These are phyloP conservation scores for Cubamyces lactineus DNA, from an alignment of 768 basidiomycete species.

Conservation along the genomic window DNA sequence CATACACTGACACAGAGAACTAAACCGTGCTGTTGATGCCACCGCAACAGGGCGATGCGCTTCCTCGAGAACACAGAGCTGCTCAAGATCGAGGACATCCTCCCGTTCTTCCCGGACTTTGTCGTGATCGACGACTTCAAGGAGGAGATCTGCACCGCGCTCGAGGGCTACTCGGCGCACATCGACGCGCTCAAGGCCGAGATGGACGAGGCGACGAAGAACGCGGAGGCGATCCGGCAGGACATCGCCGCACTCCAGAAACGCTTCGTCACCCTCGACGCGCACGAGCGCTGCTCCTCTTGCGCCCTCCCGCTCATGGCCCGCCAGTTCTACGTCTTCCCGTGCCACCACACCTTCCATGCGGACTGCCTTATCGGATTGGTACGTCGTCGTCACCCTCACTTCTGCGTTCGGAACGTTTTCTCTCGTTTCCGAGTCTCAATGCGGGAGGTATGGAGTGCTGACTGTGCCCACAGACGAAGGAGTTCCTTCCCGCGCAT, in stretches of 20 bases:
- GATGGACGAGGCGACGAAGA: slow-evolving; percentile 94
- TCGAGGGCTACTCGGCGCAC: slow-evolving; percentile 92
- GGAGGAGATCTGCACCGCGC: slow-evolving; percentile 93
- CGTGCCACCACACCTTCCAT: slow-evolving; percentile 97
- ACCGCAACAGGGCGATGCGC: slow-evolving; percentile 78
- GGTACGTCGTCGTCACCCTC: slow-evolving; percentile 52
- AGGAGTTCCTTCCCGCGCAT: slow-evolving; percentile 84
- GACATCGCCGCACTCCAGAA: slow-evolving; percentile 85
- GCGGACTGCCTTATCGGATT: slow-evolving; percentile 94
- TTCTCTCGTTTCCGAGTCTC: neutral
- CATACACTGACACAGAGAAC: neutral
- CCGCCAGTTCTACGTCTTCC: slow-evolving; percentile 97
- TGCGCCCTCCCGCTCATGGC: slow-evolving; percentile 79
- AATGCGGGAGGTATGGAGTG: neutral
- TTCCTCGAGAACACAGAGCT: slow-evolving; percentile 94
- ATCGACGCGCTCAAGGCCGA: slow-evolving; percentile 89
- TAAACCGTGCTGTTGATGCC: neutral
- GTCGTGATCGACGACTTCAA: slow-evolving; percentile 99
- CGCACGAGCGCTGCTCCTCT: slow-evolving; percentile 81
- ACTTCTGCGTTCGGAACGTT: neutral
- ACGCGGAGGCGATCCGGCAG: slow-evolving; percentile 90
- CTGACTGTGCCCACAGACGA: slow-evolving; percentile 59
- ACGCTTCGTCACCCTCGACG: slow-evolving; percentile 91
- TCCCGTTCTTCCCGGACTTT: slow-evolving; percentile 99
- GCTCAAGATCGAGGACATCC: slow-evolving; percentile 97